Base-by-base conservation (phyloP, 495 filamentous ascomycete genomes). In the Beverwykella pulmonaria region DNA sequence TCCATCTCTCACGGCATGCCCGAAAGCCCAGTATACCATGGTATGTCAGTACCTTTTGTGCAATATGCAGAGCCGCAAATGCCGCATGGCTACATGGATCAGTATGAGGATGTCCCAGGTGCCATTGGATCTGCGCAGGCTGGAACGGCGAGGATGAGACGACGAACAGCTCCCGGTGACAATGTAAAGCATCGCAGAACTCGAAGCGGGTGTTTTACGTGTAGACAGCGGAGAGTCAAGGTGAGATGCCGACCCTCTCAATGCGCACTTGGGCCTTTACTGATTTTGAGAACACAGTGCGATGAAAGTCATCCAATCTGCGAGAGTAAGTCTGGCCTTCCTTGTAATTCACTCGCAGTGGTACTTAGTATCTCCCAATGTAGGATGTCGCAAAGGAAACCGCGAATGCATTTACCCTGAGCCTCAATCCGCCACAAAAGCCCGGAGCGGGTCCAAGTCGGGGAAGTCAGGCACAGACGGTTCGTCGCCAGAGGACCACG, bases 131-230 rank as follows among this genome's bases (percentile, higher is more conserved):
- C 63, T 4, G 49, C 53, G 25, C 70, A 39, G 58, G 59, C 58
- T 58, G 52, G 23, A 10, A 61, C 63, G 36, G 54, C 25, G 19
- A 68, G 69, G 20, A 57, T 69, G 25, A 55, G 76, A 52, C 67
- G 74, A 29, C 54, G 75, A 20, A 50, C 64, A 22, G 58, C 57
- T 27, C 39, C 83, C 17, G 75, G 82, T 17, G 93, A 97, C 59
- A 88, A 90, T 69, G 90, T 96, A 70, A 98, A 97, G 75, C 93
- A 97, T 72, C 89, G 93, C 53, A 87, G 94, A 65, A 97, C 94
- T 49, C 83, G 94, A 67, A 96, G 91, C 61, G 94, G 94, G 34
- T 98, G 94, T 78, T 96, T 90, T 77, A 98, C 94, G 15, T 98
- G 94, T 75, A 86, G 94, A 71, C 85, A 86, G 62, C 84, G 94